phyloP scores from a whole-genome alignment of 1,284 basidiomycete species.

The Malassezia japonica region DNA sequence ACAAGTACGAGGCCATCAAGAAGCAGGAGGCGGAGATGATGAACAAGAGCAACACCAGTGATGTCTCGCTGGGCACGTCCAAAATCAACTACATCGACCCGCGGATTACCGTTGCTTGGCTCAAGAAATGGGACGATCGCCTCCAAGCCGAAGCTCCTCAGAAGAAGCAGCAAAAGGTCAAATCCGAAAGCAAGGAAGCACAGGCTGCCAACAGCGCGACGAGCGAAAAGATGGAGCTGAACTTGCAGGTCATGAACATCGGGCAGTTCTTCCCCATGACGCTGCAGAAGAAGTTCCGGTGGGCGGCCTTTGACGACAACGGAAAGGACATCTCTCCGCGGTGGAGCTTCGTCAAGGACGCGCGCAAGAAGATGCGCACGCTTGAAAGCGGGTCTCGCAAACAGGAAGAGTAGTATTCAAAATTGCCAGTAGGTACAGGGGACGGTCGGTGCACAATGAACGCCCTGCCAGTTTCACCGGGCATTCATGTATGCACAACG shows the following conservation, averaged over 20 bases:
- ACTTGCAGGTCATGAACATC: conserved; percentile 38
- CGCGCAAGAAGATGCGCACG: conserved; percentile 36
- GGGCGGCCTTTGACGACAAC: conserved; percentile 33
- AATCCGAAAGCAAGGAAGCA: conserved; percentile 19
- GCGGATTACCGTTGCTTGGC: conserved; percentile 45
- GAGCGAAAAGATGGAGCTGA: conserved; percentile 45
- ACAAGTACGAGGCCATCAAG: conserved; percentile 40
- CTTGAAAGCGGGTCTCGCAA: conserved; percentile 31
- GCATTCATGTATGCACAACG: background rate
- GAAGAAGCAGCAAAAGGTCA: conserved; percentile 27
- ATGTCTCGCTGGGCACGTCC: conserved; percentile 43
- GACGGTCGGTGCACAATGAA: no score
- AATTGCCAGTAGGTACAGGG: no score
- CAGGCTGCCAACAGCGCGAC: conserved; percentile 24
- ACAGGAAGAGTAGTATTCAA: background rate
- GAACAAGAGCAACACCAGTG: conserved; percentile 44
- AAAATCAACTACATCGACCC: conserved; percentile 49
- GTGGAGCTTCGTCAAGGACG: conserved; percentile 42
- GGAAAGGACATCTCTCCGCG: conserved; percentile 26
- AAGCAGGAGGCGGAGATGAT: conserved; percentile 40
- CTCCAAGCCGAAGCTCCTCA: conserved; percentile 21
- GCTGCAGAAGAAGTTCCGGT: conserved; percentile 48
- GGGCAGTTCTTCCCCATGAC: conserved; percentile 42
- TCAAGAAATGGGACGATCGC: conserved; percentile 44
- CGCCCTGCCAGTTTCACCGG: no score